These are phyloP conservation scores for Sclerotinia borealis DNA, from an alignment of 2,329 filamentous ascomycete species.

Conservation along the genomic window DNA sequence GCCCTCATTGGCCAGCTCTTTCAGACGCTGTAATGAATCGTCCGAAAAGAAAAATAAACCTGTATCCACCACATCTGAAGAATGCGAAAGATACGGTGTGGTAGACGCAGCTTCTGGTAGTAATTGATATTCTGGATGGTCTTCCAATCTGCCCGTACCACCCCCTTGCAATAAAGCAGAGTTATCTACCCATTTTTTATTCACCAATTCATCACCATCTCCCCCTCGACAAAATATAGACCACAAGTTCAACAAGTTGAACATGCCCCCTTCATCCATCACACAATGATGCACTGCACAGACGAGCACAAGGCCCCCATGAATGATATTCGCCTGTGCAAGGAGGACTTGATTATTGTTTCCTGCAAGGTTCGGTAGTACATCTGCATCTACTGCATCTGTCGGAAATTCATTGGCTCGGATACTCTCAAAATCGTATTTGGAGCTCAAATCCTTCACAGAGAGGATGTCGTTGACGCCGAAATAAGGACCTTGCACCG, in stretches of 20 bases:
- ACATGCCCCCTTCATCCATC: neutral
- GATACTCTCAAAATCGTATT: constrained; percentile 1
- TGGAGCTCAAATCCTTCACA: neutral
- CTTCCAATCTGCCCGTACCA: neutral
- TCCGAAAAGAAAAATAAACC: constrained; percentile 2
- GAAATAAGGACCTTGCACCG: neutral
- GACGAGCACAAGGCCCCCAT: neutral
- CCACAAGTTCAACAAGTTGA: neutral
- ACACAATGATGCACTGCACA: neutral
- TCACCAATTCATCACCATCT: neutral
- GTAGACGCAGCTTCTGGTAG: neutral
- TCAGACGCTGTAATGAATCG: neutral
- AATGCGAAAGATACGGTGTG: neutral
- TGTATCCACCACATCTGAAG: neutral
- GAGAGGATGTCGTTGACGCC: neutral
- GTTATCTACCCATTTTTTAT: neutral
- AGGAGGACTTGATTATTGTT: neutral
- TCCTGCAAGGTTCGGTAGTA: neutral
- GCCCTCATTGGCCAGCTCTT: neutral
- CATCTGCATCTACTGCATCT: neutral
- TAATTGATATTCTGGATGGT: neutral
- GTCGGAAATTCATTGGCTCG: neutral
- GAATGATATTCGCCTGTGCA: neutral
- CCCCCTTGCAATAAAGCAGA: neutral
- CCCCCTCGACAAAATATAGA: neutral